Evolutionary conservation across 306 rosid genomes (phyloP), one percentile per base, ranked within the genome.

Genomic region (Sphenostylis stenocarpa): DNA sequence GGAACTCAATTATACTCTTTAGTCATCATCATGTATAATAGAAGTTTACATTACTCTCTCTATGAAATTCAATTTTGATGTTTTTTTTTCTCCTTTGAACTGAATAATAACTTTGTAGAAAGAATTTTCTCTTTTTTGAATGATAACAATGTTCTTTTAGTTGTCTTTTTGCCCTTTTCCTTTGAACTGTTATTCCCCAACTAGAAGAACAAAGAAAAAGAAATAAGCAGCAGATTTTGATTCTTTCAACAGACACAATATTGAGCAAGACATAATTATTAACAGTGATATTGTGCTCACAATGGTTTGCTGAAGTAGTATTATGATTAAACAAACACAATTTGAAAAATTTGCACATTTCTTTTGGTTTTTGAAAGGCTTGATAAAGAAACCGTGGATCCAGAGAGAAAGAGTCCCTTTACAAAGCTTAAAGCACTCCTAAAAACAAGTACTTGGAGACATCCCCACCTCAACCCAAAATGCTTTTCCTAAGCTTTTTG

Each of bases 381-480:
- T 60, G 4, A 60, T 16, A 58, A 38, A 68, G 77, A 39, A 60
- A 51, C 29, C 2, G 63, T 53, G 79, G 84, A 81, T 79, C 70
- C 60, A 72, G 61, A 67, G 82, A 58, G 68, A 76, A 71, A 80
- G 78, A 78, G 43, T 12, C 45, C 41, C 73, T 82, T 78, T 71
- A 65, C 77, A 76, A 86, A 83, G 78, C 68, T 56, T 33, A 45
- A 72, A 47, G 81, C 77, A 81, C 48, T 67, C 73, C 62, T 70
- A 24, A 81, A 80, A 80, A 72, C 86, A 84, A 77, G 80, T 52
- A 63, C 84, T 76, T 47, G 64, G 81, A 82, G 88, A 86, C 96
- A 87, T 79, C 72, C 84, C 85, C 91, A 90, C 89, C 86, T 76
- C 92, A 77, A 80, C 66, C 87, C 92, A 85, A 81, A 75, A 26